These are phyloP conservation scores for Monosporascus sp. DNA, from an alignment of 2,329 filamentous ascomycete species.

Conservation along the genomic window DNA sequence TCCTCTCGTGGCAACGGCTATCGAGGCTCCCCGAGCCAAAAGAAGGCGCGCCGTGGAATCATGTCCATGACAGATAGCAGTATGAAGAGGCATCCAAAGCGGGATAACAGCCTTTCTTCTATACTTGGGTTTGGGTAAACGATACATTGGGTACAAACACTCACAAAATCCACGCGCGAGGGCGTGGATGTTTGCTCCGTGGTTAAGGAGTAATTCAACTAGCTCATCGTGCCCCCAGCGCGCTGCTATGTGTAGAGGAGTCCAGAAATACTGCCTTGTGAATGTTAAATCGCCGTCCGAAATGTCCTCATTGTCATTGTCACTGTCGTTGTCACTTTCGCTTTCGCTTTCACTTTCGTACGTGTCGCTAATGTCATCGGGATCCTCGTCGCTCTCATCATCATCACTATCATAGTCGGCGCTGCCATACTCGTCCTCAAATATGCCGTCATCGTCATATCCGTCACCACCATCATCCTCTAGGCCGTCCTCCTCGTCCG, in stretches of 20 bases:
- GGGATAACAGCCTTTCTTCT: not conserved
- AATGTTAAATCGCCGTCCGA: not conserved
- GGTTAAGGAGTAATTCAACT: slow-evolving; percentile 11
- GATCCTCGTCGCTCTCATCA: not conserved
- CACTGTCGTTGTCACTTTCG: not conserved
- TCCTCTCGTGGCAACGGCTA: slow-evolving; percentile 5
- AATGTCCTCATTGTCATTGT: not conserved
- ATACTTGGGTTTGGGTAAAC: too few species aligned
- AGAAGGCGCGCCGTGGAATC: slow-evolving; percentile 12
- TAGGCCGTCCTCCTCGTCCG: not conserved
- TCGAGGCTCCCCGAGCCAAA: slow-evolving; percentile 15
- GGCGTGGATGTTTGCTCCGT: slow-evolving; percentile 14
- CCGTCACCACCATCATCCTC: too few species aligned
- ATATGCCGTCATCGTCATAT: too few species aligned
- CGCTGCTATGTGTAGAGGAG: slow-evolving; percentile 16
- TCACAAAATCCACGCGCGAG: slow-evolving; percentile 11
- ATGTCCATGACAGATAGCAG: slow-evolving; percentile 14
- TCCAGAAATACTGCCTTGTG: slow-evolving; percentile 9
- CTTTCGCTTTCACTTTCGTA: not conserved
- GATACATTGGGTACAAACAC: slow-evolving; percentile 5
- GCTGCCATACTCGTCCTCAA: not conserved
- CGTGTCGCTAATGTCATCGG: not conserved
- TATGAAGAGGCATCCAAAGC: slow-evolving; percentile 17
- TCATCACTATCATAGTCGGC: not conserved
- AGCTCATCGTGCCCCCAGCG: slow-evolving; percentile 12